phyloP scores from a whole-genome alignment of 768 basidiomycete genomes.

The Brasilioporus rufonigricans region DNA sequence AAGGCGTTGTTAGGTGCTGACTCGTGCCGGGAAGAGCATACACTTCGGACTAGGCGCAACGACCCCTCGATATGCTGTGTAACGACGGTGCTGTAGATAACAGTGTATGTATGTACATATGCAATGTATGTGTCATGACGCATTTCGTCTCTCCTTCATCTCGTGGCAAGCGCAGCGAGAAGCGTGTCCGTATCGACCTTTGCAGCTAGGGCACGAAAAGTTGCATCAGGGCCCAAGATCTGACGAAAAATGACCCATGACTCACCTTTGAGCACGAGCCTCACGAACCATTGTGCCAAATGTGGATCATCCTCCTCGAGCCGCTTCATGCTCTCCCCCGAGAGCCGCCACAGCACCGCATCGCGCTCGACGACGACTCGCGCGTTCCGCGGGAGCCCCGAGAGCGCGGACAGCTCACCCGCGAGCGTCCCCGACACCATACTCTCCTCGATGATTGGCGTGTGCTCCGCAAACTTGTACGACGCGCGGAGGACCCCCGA shows the following conservation, averaged over 20 bases:
- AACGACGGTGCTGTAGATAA: conserved; percentile 7
- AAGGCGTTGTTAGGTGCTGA: not conserved
- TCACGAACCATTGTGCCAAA: conserved; percentile 61
- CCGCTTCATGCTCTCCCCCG: conserved; percentile 49
- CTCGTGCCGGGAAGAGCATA: not conserved
- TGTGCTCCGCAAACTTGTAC: conserved; percentile 74
- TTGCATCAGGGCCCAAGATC: not conserved
- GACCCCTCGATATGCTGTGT: not conserved
- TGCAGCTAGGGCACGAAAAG: conserved; percentile 42
- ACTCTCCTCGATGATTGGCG: conserved; percentile 72
- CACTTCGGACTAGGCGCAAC: not conserved
- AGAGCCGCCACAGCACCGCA: conserved; percentile 80
- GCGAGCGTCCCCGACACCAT: conserved; percentile 94
- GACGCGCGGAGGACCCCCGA: conserved; percentile 80
- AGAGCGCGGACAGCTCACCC: conserved; percentile 85
- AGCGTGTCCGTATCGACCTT: conserved; percentile 65
- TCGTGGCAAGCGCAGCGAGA: conserved; percentile 52
- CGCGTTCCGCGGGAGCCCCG: conserved; percentile 78
- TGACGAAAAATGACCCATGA: not conserved
- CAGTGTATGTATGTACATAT: not conserved
- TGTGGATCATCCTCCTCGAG: conserved; percentile 70
- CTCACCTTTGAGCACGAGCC: conserved; percentile 73
- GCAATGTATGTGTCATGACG: not conserved
- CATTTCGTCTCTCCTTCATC: conserved; percentile 17
- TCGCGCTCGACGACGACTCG: conserved; percentile 79